Base-by-base conservation (phyloP, 129 eudicot genomes). In the sunflower (Helianthus annuus) region DNA sequence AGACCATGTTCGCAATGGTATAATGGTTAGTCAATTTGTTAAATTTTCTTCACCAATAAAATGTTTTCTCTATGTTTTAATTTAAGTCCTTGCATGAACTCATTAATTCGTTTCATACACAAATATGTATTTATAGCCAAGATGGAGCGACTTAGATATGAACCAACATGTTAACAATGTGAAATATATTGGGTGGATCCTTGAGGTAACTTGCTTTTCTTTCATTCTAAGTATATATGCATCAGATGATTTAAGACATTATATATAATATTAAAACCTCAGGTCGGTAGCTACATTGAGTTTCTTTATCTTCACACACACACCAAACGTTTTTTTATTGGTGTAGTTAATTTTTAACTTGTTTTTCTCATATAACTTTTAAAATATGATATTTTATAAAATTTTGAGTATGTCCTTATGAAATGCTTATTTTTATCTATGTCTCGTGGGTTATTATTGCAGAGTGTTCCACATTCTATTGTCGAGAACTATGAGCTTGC, bases 91-190 rank as follows among this genome's bases (percentile, higher is more conserved):
- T 72, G 61, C 59, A 32, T 15, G 16, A 52, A n/a, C 51, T 53
- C 48, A 39, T 32, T 15, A 2, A 6, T 69, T 66, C 14, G 27
- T 72, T 16, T 45, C 38, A 39, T 10, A 40, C 75, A 54, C n/a
- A 42, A 45, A 65, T 55, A 38, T 75, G 54, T 32, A 52, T 32
- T 22, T 78, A 62, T 81, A 91, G 97, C 92, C 92, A 58, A 80
- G 85, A 71, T 88, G 88, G 95, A 88, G 86, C 52, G 96, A 91
- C 60, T 63, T 91, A 51, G 97, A 91, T 80, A 81, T 85, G 13
- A 88, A 91, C 63, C 88, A 82, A 77, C 95, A 91, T 71, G 97
- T 91, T 66, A 91, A 91, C 82, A 88, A 91, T 71, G 95, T 78
- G 55, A 91, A 91, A 70, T 91, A 91, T 66, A 72, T 88, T 73